Percentiles rank a stretch among this genome's conserved stretches.
Evolutionary conservation across 2,329 filamentous ascomycete species (phyloP).

Genomic region (Chaetoscypha palmicola): DNA sequence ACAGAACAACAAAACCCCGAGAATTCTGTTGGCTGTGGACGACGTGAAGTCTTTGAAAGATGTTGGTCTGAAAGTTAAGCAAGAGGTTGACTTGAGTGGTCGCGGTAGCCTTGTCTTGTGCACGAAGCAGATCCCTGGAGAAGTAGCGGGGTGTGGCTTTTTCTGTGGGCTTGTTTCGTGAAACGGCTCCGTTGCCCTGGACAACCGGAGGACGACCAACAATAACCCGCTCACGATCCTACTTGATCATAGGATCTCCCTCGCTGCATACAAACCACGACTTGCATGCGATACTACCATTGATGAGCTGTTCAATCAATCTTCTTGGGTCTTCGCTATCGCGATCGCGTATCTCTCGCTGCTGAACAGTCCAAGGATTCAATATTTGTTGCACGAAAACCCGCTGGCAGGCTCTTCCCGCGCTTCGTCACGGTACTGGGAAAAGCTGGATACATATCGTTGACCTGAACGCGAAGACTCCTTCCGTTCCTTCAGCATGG

Average conservation of each 20-base stretch:
- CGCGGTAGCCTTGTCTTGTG: slow-evolving; percentile 11
- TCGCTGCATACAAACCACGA: slow-evolving; percentile 9
- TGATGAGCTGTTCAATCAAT: slow-evolving; percentile 21
- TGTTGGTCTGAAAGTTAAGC: background rate
- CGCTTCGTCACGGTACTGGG: slow-evolving; percentile 1
- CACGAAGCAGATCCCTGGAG: too few relatives aligned
- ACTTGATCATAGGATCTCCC: background rate
- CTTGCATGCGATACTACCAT: slow-evolving; percentile 13
- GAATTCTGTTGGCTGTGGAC: background rate
- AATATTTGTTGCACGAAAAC: background rate
- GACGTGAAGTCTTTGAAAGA: background rate
- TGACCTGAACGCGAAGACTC: slow-evolving; percentile 10
- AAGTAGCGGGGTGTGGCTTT: too few relatives aligned
- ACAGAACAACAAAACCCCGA: background rate
- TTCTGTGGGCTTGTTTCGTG: background rate
- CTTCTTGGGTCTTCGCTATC: slow-evolving; percentile 22
- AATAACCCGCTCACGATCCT: too few relatives aligned
- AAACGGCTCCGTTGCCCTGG: slow-evolving; percentile 2
- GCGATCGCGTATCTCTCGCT: slow-evolving; percentile 23
- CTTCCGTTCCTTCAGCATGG: slow-evolving; percentile 48
- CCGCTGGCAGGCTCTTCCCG: background rate
- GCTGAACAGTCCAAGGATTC: slow-evolving; percentile 11
- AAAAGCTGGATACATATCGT: slow-evolving; percentile 6
- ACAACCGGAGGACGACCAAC: too few relatives aligned
- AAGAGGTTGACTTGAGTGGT: background rate